Evolutionary conservation across 2,329 filamentous ascomycete species (phyloP), one percentile per base, ranked within the genome.

Genomic region (Ilyonectria robusta): DNA sequence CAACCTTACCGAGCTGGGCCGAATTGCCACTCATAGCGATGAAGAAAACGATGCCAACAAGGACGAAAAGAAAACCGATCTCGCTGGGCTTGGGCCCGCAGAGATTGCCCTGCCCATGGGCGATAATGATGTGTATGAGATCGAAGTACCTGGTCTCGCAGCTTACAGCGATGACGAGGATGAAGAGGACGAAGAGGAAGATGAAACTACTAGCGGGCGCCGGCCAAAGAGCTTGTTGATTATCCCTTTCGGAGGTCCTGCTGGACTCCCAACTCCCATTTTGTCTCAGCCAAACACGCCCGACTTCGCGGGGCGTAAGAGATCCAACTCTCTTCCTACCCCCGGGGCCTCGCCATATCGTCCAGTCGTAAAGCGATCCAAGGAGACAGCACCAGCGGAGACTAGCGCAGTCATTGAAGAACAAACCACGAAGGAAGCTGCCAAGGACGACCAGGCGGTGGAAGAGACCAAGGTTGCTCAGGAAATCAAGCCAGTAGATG

Each of bases 91-190:
- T 17, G 76, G 81, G 33, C 81, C 83, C 1, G 72, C 73, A 21
- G 73, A 79, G 46, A 87, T 95, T 68, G 90, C 93, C n/a, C 82
- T 96, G 10, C 93, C 93, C 0, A 83, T 91, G 46, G 84, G 84
- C 26, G 85, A 89, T 40, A 86, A 90, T 54, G 94, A 97, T 76
- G 82, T 95, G 8, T 87, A 91, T 51, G 94, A 97, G 77, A 96
- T 97, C 47, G 93, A 96, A 75, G 87, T 94, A 50, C 92, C 93
- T 4, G 92, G 92, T 0, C 84, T 94, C 6, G 88, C 87, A 1
- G 79, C 79, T 13, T 86, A 90, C 70, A 89, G 85, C 63, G 90
- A 93, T 62, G 90, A 91, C 15, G 91, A 92, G 58, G 84, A 84
- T 6, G 82, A 83, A 13, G 83, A 83, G 9, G 79, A 83, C 2